phyloP scores from a whole-genome alignment of 225 moss, liverwort and hornwort genomes.

The Rhytidiadelphus loreus region DNA sequence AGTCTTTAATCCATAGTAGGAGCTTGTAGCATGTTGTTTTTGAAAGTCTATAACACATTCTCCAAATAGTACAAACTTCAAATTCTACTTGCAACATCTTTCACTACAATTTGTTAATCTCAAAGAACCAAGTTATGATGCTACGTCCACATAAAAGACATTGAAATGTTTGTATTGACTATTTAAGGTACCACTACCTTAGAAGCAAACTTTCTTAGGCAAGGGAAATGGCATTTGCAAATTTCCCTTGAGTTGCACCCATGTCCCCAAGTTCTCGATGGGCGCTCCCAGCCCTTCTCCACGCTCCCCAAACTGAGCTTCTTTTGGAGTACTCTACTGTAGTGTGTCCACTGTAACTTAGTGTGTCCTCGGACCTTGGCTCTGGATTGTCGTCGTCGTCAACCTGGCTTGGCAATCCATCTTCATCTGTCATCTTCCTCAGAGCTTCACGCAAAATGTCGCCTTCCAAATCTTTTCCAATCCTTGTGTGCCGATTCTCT shows the following conservation, averaged over 20 bases:
- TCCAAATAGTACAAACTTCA: not conserved
- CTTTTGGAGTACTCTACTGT: not conserved
- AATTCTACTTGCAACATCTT: not conserved
- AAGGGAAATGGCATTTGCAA: not conserved
- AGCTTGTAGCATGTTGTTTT: accelerated
- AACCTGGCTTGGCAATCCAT: not conserved
- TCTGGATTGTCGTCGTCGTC: not conserved
- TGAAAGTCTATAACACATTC: not conserved
- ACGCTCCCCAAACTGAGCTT: not conserved
- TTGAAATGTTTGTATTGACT: accelerated
- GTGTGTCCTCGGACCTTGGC: not conserved
- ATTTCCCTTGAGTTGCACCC: too few relatives aligned
- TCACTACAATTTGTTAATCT: not conserved
- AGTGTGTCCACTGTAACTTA: not conserved
- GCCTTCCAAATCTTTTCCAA: not conserved
- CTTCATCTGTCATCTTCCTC: not conserved
- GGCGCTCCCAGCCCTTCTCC: not conserved
- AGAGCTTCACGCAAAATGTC: not conserved
- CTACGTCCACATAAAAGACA: accelerated
- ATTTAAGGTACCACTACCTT: not conserved
- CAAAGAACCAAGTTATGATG: accelerated
- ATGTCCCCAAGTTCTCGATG: not conserved
- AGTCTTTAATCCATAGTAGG: not conserved
- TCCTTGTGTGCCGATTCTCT: not conserved
- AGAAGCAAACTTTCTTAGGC: not conserved